A percentile compares a stretch with the other conserved stretches of the same genome.
Conservation (phyloP, 2,329 filamentous ascomycete genomes). For the Beauveria asiatica region DNA sequence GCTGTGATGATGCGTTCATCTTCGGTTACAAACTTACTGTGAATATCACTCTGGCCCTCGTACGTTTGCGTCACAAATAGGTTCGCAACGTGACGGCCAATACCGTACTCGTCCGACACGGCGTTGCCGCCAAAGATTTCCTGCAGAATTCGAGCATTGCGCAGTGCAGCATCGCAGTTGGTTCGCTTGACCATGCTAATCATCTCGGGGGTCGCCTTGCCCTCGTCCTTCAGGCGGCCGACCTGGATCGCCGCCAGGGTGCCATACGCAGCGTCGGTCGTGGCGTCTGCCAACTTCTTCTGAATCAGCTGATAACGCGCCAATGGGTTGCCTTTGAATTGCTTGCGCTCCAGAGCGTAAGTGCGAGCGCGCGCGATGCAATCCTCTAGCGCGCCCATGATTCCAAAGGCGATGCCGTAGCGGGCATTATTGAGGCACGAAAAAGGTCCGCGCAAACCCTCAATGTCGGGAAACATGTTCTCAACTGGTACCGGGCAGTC, state of each 20-base stretch:
- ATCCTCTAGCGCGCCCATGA: conserved; percentile 90
- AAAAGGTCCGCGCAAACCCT: conserved; percentile 83
- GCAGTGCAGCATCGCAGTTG: conserved; percentile 86
- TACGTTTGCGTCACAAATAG: conserved; percentile 97
- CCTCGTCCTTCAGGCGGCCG: conserved; percentile 84
- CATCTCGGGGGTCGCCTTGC: conserved; percentile 87
- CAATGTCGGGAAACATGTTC: conserved; percentile 89
- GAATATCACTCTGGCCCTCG: conserved; percentile 96
- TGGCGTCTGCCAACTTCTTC: conserved; percentile 92
- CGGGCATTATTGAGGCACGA: conserved; percentile 89
- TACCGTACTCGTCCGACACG: conserved; percentile 94
- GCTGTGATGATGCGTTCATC: neutral
- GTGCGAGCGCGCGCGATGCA: conserved; percentile 71
- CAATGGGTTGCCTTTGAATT: conserved; percentile 92
- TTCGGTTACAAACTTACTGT: conserved; percentile 56
- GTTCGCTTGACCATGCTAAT: conserved; percentile 94
- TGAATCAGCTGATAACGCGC: conserved; percentile 96
- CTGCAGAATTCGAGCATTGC: conserved; percentile 72
- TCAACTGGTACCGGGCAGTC: conserved; percentile 77
- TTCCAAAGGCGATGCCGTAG: conserved; percentile 88
- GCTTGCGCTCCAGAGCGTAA: conserved; percentile 87
- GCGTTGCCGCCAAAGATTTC: conserved; percentile 97
- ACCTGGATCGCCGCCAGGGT: conserved; percentile 88
- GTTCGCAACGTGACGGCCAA: conserved; percentile 91
- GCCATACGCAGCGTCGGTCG: conserved; percentile 84